Evolutionary conservation across 2,329 filamentous ascomycete species (phyloP), one percentile per base, ranked within the genome.

Genomic region (Exophiala bonariae): DNA sequence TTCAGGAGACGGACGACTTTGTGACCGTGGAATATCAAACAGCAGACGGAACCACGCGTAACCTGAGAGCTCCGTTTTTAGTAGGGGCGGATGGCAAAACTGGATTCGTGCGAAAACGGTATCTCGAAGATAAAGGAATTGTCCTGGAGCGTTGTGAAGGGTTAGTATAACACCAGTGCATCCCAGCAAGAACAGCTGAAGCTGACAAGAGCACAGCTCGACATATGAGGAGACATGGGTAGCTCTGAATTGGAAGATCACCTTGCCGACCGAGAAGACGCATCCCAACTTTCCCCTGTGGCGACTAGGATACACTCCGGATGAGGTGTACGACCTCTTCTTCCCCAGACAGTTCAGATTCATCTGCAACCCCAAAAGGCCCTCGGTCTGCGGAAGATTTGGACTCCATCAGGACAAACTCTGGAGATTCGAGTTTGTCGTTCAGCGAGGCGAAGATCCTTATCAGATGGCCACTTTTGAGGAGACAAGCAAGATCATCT

Each of bases 51-150:
- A 44, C 36, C 10, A 31, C 44, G 14, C 45, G 34, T 1, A 36
- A 34, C 4, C 43, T 66, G 3, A 48, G 54, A 14, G 54, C 59
- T 2, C 55, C 44, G 4, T 69, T 63, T 47, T 59, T 76, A 1
- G 60, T 74, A 7, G 74, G 68, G 1, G 72, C 73, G 0, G 74
- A 77, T 58, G 74, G 74, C 1, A 77, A 77, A 55, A 70, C 62
- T 4, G 74, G 74, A 0, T 64, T 71, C 28, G 68, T 69, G 7
- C 60, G 73, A 11, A 77, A 77, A 49, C 56, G 64, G 10, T 77
- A 73, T 48, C 62, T 77, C 3, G 73, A 77, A 47, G 62, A 63
- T 1, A 63, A 63, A 8, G 71, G 69, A 0, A 63, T 75, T 31
- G 58, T 62, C 20, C 61, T 70, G 50, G 68, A 72, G 34, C 45